Conservation (phyloP, 2,329 filamentous ascomycete genomes). For the Sordariomycetes sp. region DNA sequence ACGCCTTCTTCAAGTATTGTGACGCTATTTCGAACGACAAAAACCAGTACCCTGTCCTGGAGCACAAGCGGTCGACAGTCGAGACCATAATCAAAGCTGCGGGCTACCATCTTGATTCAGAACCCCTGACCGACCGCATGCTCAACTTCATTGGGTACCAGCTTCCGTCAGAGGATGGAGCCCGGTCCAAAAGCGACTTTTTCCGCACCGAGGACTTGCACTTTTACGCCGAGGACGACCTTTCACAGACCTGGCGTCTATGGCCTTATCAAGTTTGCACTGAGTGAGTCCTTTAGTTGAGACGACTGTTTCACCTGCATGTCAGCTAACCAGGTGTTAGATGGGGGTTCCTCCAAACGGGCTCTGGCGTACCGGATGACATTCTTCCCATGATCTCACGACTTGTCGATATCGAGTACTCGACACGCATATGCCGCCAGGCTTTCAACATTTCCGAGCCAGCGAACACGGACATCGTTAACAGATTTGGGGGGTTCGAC, state of each 20-base stretch:
- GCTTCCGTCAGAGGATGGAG: slow-evolving; percentile 17
- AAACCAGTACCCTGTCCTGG: slow-evolving; percentile 16
- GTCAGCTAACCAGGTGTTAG: not conserved
- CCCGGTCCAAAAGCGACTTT: slow-evolving; percentile 24
- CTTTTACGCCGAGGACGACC: slow-evolving; percentile 3
- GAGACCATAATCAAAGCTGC: slow-evolving; percentile 78
- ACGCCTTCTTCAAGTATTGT: slow-evolving; percentile 9
- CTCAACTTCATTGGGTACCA: slow-evolving; percentile 40
- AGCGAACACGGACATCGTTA: slow-evolving; percentile 58
- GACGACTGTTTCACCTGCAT: no score
- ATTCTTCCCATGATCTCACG: slow-evolving; percentile 65
- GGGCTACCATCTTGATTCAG: slow-evolving; percentile 36
- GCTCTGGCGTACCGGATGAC: slow-evolving; percentile 55
- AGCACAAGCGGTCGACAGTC: slow-evolving; percentile 38
- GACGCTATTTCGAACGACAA: slow-evolving; percentile 3
- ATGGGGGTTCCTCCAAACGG: slow-evolving; percentile 74
- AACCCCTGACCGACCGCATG: slow-evolving; percentile 29
- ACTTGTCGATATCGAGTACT: slow-evolving; percentile 54
- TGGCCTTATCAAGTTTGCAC: slow-evolving; percentile 8
- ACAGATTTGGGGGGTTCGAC: slow-evolving; percentile 66
- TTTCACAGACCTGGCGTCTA: slow-evolving; percentile 7
- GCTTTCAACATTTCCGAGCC: slow-evolving; percentile 61
- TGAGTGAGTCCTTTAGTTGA: slow-evolving; percentile 3
- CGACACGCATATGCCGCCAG: slow-evolving; percentile 51
- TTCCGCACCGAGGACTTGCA: slow-evolving; percentile 20